A percentile compares a stretch with the other conserved stretches of the same genome.
Evolutionary conservation across 306 rosid genomes (phyloP).

Genomic region (Citrullus mucosospermus): DNA sequence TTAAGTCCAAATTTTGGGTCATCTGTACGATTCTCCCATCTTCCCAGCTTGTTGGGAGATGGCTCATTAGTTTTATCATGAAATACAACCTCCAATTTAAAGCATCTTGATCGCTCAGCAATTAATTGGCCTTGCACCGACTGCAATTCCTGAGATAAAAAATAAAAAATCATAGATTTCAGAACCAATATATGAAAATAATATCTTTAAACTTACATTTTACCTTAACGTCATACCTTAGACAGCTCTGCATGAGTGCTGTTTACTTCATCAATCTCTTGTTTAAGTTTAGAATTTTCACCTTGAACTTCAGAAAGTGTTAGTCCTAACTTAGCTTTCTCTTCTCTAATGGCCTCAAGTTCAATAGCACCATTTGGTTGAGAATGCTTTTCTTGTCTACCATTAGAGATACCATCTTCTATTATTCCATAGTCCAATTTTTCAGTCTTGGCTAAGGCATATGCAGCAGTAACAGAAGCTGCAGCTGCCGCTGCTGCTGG

Average conservation of each 20-base stretch:
- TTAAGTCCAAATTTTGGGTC: too few species aligned
- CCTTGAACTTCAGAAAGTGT: conserved; percentile 54
- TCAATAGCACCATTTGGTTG: conserved; percentile 20
- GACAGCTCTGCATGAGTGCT: conserved; percentile 70
- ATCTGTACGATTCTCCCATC: neutral
- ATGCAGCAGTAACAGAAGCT: conserved; percentile 93
- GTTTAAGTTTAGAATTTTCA: conserved; percentile 3
- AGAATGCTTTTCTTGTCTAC: conserved; percentile 21
- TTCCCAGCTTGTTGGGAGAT: neutral
- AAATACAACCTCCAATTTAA: conserved; percentile 65
- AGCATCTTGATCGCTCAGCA: conserved; percentile 95
- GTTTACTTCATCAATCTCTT: conserved; percentile 51
- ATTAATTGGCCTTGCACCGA: conserved; percentile 87
- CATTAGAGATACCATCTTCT: conserved; percentile 30
- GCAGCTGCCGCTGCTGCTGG: conserved; percentile 98
- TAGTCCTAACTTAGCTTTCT: conserved; percentile 38
- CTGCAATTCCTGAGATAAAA: conserved; percentile 67
- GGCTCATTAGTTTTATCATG: neutral
- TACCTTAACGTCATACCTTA: conserved; percentile 37
- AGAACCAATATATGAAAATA: neutral
- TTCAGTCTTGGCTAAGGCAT: conserved; percentile 75
- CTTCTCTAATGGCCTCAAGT: conserved; percentile 46
- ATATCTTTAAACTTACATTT: neutral
- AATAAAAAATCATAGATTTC: neutral
- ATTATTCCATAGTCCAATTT: conserved; percentile 37